phyloP scores from a whole-genome alignment of 129 eudicot species.

The Arctium lappa region DNA sequence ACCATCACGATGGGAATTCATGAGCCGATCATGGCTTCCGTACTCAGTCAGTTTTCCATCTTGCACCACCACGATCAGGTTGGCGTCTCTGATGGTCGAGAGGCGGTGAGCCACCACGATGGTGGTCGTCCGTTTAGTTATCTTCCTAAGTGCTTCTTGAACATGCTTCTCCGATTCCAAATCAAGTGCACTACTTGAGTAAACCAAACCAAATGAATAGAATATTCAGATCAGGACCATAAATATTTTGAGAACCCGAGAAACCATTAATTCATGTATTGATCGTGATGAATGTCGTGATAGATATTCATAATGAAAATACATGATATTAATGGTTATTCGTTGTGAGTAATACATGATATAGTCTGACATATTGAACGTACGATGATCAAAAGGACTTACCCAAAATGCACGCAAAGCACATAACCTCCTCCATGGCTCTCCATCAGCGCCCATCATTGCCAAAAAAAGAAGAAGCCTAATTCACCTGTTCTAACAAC shows the following conservation, averaged over 20 bases:
- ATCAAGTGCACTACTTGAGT: constrained; percentile 73
- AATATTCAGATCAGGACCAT: not conserved
- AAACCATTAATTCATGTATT: not conserved
- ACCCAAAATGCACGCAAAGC: too few relatives aligned
- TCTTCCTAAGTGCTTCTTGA: constrained; percentile 68
- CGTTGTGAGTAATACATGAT: not conserved
- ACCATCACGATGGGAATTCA: constrained; percentile 67
- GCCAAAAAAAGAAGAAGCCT: not conserved
- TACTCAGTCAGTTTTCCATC: constrained; percentile 61
- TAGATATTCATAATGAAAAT: too few relatives aligned
- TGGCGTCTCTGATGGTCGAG: constrained; percentile 73
- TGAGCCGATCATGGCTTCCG: constrained; percentile 68
- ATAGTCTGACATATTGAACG: not conserved
- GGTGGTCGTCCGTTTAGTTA: constrained; percentile 66
- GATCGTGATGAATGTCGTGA: too few relatives aligned
- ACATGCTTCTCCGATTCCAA: constrained; percentile 79
- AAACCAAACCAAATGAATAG: not conserved
- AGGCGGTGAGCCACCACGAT: constrained; percentile 88
- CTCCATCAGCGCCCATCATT: too few relatives aligned
- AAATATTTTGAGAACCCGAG: not conserved
- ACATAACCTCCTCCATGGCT: too few relatives aligned
- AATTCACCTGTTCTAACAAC: constrained; percentile 82
- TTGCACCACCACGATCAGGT: constrained; percentile 62
- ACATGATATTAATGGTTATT: too few relatives aligned
- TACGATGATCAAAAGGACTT: too few relatives aligned